These are phyloP conservation scores for Trichoderma sp. DNA, from an alignment of 2,329 filamentous ascomycete species.

Conservation along the genomic window DNA sequence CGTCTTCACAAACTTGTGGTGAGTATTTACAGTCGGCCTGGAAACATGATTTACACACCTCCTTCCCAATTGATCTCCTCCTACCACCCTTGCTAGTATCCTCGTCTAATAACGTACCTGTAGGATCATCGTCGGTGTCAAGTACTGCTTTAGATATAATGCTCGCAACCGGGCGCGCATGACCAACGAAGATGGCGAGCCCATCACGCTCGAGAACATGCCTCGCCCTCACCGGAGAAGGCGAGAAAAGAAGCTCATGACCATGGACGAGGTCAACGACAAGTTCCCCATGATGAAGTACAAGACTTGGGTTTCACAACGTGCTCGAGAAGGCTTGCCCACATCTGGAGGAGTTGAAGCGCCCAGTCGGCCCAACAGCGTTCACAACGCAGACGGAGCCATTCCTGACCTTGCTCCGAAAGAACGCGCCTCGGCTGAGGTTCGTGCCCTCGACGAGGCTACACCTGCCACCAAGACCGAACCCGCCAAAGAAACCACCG, in stretches of 20 bases:
- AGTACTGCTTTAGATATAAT: slow-evolving; percentile 99
- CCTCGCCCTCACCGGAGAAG: slow-evolving; percentile 79
- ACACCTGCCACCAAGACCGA: slow-evolving; percentile 21
- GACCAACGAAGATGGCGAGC: slow-evolving; percentile 77
- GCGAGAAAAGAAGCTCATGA: slow-evolving; percentile 97
- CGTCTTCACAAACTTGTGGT: slow-evolving; percentile 98
- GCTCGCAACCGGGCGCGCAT: slow-evolving; percentile 82
- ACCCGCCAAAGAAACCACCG: slow-evolving; percentile 23
- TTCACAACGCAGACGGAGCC: slow-evolving; percentile 64
- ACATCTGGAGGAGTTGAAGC: slow-evolving; percentile 79
- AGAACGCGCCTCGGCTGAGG: slow-evolving; percentile 45
- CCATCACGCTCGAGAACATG: slow-evolving; percentile 83
- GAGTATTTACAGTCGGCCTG: slow-evolving; percentile 36
- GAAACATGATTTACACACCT: neutral
- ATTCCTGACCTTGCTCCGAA: slow-evolving; percentile 44
- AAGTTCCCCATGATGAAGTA: slow-evolving; percentile 96
- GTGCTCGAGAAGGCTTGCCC: slow-evolving; percentile 79
- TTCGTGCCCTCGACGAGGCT: slow-evolving; percentile 27
- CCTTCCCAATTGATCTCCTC: neutral
- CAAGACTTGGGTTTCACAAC: slow-evolving; percentile 85
- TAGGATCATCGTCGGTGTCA: slow-evolving; percentile 99
- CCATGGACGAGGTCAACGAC: slow-evolving; percentile 97
- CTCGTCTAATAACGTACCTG: neutral
- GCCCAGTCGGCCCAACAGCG: slow-evolving; percentile 69
- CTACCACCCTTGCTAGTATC: neutral